A percentile compares a stretch with the other conserved stretches of the same genome.
These are phyloP conservation scores for Pseudonectria foliicola DNA, from an alignment of 2,329 filamentous ascomycete genomes.

Conservation along the genomic window DNA sequence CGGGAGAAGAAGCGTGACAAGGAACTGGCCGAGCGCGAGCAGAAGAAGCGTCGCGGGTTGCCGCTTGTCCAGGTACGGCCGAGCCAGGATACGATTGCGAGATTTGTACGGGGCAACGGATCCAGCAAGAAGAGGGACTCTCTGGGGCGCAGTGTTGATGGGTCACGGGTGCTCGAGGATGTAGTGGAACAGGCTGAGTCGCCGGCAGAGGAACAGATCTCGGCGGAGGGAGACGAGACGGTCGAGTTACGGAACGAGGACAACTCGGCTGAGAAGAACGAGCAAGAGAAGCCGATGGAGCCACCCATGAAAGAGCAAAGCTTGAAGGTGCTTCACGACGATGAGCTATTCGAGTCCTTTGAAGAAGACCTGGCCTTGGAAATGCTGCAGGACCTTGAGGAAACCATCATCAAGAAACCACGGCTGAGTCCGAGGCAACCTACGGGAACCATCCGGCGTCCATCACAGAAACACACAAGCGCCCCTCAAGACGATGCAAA, in stretches of 20 bases:
- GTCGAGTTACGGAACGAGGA: neutral
- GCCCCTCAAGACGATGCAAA: neutral
- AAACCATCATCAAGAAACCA: slow-evolving; percentile 4
- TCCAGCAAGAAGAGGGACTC: slow-evolving; percentile 24
- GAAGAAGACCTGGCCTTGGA: slow-evolving; percentile 21
- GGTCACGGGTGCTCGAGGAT: slow-evolving; percentile 7
- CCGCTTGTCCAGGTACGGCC: slow-evolving; percentile 48
- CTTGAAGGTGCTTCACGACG: slow-evolving; percentile 13
- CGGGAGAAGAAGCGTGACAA: slow-evolving; percentile 51
- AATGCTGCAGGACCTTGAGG: slow-evolving; percentile 17
- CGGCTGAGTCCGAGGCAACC: neutral
- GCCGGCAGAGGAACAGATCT: neutral
- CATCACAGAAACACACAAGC: neutral
- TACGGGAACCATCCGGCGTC: neutral
- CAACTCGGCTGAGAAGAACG: neutral
- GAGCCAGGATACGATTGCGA: slow-evolving; percentile 50
- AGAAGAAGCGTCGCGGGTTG: slow-evolving; percentile 43
- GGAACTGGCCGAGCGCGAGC: slow-evolving; percentile 41
- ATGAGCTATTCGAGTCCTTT: slow-evolving; percentile 20
- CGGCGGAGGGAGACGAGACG: neutral
- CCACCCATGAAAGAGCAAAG: neutral
- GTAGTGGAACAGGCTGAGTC: slow-evolving; percentile 9
- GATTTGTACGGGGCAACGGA: slow-evolving; percentile 39
- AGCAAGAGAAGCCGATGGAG: neutral
- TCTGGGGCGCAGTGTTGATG: slow-evolving; percentile 7